Conservation (phyloP, 129 eudicot species). For the Apium graveolens region DNA sequence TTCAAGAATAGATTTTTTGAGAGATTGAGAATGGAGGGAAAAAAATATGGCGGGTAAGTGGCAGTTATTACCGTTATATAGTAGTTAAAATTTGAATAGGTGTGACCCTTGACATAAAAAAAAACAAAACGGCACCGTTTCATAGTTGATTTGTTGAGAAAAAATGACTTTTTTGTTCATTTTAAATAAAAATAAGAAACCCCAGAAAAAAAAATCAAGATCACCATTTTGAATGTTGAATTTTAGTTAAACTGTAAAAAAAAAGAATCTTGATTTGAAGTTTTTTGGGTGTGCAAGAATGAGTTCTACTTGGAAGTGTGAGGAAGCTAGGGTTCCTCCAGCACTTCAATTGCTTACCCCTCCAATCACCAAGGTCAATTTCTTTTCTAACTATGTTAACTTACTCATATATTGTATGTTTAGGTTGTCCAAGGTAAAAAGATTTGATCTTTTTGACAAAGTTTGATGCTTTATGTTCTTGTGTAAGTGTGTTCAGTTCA, state of each 20-base stretch:
- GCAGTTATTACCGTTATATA: neutral
- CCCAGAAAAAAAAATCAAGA: neutral
- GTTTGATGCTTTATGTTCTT: neutral
- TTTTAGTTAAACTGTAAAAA: neutral
- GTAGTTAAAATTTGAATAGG: neutral
- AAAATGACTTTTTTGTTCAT: neutral
- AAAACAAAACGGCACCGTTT: neutral
- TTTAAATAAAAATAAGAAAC: neutral
- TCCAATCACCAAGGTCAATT: slow-evolving; percentile 59
- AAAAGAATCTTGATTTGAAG: neutral
- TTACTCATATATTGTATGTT: neutral
- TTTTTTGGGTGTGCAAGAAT: slow-evolving; percentile 22
- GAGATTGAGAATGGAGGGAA: neutral
- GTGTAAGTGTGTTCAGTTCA: too few relatives aligned
- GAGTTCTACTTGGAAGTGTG: slow-evolving; percentile 60
- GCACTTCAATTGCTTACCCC: slow-evolving; percentile 22
- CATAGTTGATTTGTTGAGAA: neutral
- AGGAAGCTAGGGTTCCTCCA: slow-evolving; percentile 78
- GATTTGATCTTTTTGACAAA: neutral
- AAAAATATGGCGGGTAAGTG: slow-evolving; percentile 4
- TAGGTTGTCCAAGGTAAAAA: slow-evolving; percentile 28
- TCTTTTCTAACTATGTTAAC: neutral
- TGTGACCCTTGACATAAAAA: neutral
- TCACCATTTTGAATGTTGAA: neutral
- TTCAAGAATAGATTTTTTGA: neutral